phyloP scores from a whole-genome alignment of 768 basidiomycete species.

The Xerocomellus intermedius region DNA sequence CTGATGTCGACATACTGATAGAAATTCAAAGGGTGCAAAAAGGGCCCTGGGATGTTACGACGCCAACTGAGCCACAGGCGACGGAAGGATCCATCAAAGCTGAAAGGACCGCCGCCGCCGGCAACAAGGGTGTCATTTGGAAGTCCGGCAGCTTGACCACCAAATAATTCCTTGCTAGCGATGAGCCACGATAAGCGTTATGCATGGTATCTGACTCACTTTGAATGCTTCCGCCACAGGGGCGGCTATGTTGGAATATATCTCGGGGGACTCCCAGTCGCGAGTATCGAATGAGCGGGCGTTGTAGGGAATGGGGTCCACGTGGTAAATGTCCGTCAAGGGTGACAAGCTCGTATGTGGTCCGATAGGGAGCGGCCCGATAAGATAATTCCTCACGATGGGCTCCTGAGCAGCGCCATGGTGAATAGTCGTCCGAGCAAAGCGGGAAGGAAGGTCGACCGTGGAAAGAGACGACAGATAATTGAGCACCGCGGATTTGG shows the following conservation, averaged over 20 bases:
- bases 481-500: slow-evolving; percentile 45
- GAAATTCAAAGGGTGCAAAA: slow-evolving; percentile 53
- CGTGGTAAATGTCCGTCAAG: slow-evolving; percentile 52
- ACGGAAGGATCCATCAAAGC: slow-evolving; percentile 60
- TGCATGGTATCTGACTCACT: slow-evolving; percentile 26
- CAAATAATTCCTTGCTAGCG: slow-evolving; percentile 46
- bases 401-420: slow-evolving; percentile 44
- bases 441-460: slow-evolving; percentile 33
- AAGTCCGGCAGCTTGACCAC: slow-evolving; percentile 41
- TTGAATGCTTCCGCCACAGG: slow-evolving; percentile 41
- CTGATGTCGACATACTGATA: slow-evolving; percentile 57
- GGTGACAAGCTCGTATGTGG: slow-evolving; percentile 38
- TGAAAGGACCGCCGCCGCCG: slow-evolving; percentile 49
- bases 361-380: slow-evolving; percentile 55
- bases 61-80: slow-evolving; percentile 52
- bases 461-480: slow-evolving; percentile 41
- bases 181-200: neutral
- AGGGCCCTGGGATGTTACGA: slow-evolving; percentile 49
- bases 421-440: slow-evolving; percentile 51
- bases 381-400: slow-evolving; percentile 51
- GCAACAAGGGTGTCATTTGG: slow-evolving; percentile 50
- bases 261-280: slow-evolving; percentile 21
- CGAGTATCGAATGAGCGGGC: slow-evolving; percentile 40
- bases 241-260: slow-evolving; percentile 35
- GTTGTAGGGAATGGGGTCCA: slow-evolving; percentile 52